Evolutionary conservation across 2,329 filamentous ascomycete species (phyloP).

Genomic region (Cladosporium sp.): DNA sequence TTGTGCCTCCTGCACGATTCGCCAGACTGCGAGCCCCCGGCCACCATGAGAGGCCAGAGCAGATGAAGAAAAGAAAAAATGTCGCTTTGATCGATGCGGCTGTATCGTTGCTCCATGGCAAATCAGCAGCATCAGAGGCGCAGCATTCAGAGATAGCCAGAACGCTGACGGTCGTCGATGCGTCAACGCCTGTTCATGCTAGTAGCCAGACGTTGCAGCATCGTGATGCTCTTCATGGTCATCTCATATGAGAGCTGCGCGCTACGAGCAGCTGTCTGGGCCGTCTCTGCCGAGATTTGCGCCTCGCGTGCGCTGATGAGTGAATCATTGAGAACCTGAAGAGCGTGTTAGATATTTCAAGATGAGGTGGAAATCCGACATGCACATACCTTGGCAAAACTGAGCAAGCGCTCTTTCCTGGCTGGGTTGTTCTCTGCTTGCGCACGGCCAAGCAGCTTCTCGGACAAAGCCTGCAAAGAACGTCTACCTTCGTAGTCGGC

Average conservation of each 20-base stretch:
- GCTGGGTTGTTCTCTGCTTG: slow-evolving; percentile 15
- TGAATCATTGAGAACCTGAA: slow-evolving; percentile 23
- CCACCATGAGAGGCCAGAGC: too few relatives aligned
- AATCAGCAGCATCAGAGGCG: too few relatives aligned
- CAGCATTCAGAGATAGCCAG: too few relatives aligned
- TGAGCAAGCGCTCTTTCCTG: slow-evolving; percentile 21
- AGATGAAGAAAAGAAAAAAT: too few relatives aligned
- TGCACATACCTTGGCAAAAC: slow-evolving; percentile 22
- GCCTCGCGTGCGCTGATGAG: slow-evolving; percentile 24
- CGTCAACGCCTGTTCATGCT: slow-evolving; percentile 10
- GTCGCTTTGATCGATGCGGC: too few relatives aligned
- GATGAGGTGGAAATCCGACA: not conserved
- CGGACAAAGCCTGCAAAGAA: slow-evolving; percentile 9
- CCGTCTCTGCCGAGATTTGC: slow-evolving; percentile 23
- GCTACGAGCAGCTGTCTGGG: slow-evolving; percentile 21
- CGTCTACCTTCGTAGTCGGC: slow-evolving; percentile 7
- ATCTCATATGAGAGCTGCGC: slow-evolving; percentile 26
- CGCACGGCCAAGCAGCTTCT: slow-evolving; percentile 10
- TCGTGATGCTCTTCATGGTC: slow-evolving; percentile 23
- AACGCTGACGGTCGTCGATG: too few relatives aligned
- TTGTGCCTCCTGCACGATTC: too few relatives aligned
- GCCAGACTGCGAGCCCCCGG: too few relatives aligned
- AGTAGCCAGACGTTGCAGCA: slow-evolving; percentile 22
- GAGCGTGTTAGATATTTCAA: slow-evolving; percentile 1
- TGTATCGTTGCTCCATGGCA: too few relatives aligned